phyloP scores from a whole-genome alignment of 495 filamentous ascomycete genomes.

The Neurospora cerealis region DNA sequence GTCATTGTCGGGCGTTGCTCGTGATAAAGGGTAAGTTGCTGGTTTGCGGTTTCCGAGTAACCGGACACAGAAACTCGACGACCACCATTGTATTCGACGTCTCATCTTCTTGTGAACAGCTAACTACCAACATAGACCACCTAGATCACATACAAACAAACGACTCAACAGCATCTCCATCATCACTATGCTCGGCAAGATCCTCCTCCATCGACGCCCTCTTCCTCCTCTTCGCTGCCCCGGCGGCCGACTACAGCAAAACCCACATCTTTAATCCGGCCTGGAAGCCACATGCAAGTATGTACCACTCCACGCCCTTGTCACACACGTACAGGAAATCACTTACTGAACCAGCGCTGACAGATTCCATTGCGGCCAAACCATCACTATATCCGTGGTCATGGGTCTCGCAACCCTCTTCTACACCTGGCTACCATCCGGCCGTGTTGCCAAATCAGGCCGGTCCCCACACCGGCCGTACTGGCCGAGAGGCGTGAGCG shows the following conservation, averaged over 20 bases:
- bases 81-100: background rate
- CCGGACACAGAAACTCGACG: background rate
- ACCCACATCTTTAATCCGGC: constrained; percentile 46
- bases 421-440: constrained; percentile 32
- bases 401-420: constrained; percentile 39
- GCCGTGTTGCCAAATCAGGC: background rate
- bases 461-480: constrained; percentile 9
- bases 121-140: background rate
- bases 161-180: background rate
- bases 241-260: constrained; percentile 38
- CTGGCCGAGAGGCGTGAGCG: background rate
- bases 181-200: constrained; percentile 29
- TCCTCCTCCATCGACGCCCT: constrained; percentile 34
- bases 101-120: background rate
- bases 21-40: too few relatives aligned
- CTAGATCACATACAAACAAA: background rate
- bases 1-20: background rate
- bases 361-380: constrained; percentile 48
- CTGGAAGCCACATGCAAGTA: constrained; percentile 46
- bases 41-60: background rate
- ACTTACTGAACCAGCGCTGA: background rate
- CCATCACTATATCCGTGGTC: constrained; percentile 37
- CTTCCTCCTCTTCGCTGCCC: constrained; percentile 30
- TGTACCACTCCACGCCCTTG: constrained; percentile 1
- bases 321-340: background rate